Percentiles rank a stretch among this genome's conserved stretches.
Evolutionary conservation across 441 rosid genomes (phyloP).

Genomic region (Daphne laureola): DNA sequence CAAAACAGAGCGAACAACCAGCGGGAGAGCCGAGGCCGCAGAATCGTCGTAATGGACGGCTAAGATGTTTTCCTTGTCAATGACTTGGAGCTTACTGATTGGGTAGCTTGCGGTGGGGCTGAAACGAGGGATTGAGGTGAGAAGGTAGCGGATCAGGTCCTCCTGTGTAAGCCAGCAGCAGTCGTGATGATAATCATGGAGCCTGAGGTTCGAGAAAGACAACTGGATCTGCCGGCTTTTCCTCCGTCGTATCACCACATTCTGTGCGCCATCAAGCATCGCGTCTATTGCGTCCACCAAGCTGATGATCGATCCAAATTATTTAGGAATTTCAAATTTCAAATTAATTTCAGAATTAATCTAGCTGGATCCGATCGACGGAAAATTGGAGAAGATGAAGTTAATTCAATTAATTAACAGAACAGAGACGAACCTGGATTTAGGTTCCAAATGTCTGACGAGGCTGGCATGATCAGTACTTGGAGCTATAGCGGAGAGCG

Average conservation of each 20-base stretch:
- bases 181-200: constrained; percentile 31
- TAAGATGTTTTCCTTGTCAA: constrained; percentile 16
- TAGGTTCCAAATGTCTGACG: constrained; percentile 51
- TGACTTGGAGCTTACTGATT: constrained; percentile 29
- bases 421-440: no score
- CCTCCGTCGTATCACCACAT: constrained; percentile 31
- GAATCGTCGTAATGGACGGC: constrained; percentile 29
- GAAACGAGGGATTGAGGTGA: constrained; percentile 29
- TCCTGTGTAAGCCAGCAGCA: constrained; percentile 73
- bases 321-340: no score
- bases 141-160: constrained; percentile 48
- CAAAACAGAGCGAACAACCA: constrained; percentile 17
- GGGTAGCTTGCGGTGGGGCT: constrained; percentile 20
- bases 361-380: background rate
- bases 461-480: no score
- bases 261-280: constrained; percentile 36
- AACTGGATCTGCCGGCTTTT: constrained; percentile 22
- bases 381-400: no score
- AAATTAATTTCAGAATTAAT: background rate
- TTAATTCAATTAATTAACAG: no score
- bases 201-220: constrained; percentile 18
- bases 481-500: constrained; percentile 32
- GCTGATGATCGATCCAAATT: constrained; percentile 22
- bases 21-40: constrained; percentile 20
- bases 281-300: constrained; percentile 34